Evolutionary conservation across 2,329 filamentous ascomycete species (phyloP), one percentile per base, ranked within the genome.

Genomic region (Colletotrichum sansevieriae): DNA sequence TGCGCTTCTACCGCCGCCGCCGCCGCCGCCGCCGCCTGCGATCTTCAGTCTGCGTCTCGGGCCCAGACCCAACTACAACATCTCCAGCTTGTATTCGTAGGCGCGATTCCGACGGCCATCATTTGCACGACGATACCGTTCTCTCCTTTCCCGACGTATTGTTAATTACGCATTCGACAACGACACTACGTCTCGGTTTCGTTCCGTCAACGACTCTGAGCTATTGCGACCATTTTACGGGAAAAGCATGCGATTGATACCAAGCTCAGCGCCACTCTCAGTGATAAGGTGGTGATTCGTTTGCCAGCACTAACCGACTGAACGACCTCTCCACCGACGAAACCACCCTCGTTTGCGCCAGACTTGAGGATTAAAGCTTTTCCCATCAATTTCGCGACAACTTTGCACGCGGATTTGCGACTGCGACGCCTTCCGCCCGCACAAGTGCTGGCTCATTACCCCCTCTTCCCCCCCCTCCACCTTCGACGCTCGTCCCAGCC

Each of bases 261-360:
- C 58, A 12, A 49, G 43, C 29, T 70, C 37, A 68, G 55, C 51
- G 58, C 63, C 51, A 29, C 57, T 49, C 44, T 68, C 44, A 70
- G 52, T 63, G 63, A 70, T 63, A 68, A 63, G 51, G 67, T 70
- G 67, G 67, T 69, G 66, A 69, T 61, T 66, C 41, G 43, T 66
- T 58, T 56, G 43, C 61, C 47, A 43, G 47, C 55, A 56, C 55
- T 41, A 39, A 47, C 49, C 55, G 22, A 44, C 54, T 12, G 33
- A 58, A 54, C 64, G 44, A 64, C 33, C 47, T 35, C 11, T n/a
- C 44, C 51, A 44, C n/a, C 49, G 29, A 44, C 57, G 35, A 33
- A 39, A 35, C 18, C 49, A 61, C 51, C 8, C 20, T 49, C 37
- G 7, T 35, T 55, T 61, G 15, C 41, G 18, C 20, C 62, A 9